A percentile compares a stretch with the other conserved stretches of the same genome.
These are phyloP conservation scores for Lachnellula cervina DNA, from an alignment of 2,329 filamentous ascomycete species.

Conservation along the genomic window DNA sequence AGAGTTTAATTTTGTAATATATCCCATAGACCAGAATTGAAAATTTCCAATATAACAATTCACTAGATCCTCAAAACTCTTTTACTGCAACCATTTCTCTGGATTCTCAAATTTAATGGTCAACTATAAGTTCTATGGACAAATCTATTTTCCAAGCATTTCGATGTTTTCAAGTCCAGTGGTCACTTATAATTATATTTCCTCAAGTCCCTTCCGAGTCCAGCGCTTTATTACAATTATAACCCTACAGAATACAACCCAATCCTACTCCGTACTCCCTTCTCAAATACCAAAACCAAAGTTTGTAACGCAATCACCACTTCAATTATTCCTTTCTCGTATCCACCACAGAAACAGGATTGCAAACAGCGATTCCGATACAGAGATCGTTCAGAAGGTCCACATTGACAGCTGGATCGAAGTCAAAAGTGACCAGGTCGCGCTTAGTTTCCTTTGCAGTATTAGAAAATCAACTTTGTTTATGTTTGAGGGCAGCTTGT, in stretches of 20 bases:
- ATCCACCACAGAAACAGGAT: slow-evolving; percentile 16
- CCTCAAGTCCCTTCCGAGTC: neutral
- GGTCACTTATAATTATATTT: neutral
- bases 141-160: too few relatives aligned
- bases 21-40: too few relatives aligned
- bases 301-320: too few relatives aligned
- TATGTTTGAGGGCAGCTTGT: neutral
- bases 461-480: neutral
- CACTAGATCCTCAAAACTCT: too few relatives aligned
- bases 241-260: too few relatives aligned
- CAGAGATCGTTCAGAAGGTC: slow-evolving; percentile 13
- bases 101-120: too few relatives aligned
- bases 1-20: neutral
- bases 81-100: too few relatives aligned
- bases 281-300: neutral
- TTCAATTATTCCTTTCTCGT: neutral
- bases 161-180: too few relatives aligned
- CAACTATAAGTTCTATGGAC: too few relatives aligned
- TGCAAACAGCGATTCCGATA: slow-evolving; percentile 17
- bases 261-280: neutral
- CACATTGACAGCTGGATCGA: neutral
- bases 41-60: too few relatives aligned
- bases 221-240: too few relatives aligned
- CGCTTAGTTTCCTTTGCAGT: slow-evolving; percentile 3
- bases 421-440: slow-evolving; percentile 5